Evolutionary conservation across 2,329 filamentous ascomycete genomes (phyloP).

Genomic region (Fusarium sp.): DNA sequence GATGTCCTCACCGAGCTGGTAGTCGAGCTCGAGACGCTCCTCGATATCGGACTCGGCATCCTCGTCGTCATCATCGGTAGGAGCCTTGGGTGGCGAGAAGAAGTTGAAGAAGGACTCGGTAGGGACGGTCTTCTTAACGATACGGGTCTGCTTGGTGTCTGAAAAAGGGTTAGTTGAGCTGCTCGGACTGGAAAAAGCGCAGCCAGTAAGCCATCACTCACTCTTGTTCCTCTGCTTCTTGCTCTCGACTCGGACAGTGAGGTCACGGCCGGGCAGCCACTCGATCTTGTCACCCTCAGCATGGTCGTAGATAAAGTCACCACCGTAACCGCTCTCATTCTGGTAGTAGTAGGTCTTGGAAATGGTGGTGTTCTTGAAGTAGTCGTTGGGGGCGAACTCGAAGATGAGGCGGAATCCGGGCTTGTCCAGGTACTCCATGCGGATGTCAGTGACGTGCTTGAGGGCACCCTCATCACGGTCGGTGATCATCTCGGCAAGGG

Average conservation of each 20-base stretch:
- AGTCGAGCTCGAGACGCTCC: constrained; percentile 97
- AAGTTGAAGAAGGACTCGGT: constrained; percentile 99
- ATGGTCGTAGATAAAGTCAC: constrained; percentile 99
- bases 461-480: constrained; percentile 95
- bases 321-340: constrained; percentile 97
- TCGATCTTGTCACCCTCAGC: constrained; percentile 98
- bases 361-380: constrained; percentile 96
- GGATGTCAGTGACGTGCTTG: constrained; percentile 89
- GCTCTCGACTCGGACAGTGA: constrained; percentile 95
- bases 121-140: constrained; percentile 98
- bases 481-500: constrained; percentile 97
- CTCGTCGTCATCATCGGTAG: constrained; percentile 77
- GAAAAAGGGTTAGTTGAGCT: constrained; percentile 29
- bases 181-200: not conserved
- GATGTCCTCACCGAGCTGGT: constrained; percentile 98
- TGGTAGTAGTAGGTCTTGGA: constrained; percentile 99
- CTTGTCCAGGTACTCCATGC: constrained; percentile 99
- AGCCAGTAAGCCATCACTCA: constrained; percentile 58
- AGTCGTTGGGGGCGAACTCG: constrained; percentile 94
- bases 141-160: constrained; percentile 99
- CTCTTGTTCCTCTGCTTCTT: constrained; percentile 99
- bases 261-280: constrained; percentile 92
- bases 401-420: constrained; percentile 99
- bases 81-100: constrained; percentile 94
- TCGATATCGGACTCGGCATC: constrained; percentile 92